phyloP scores from a whole-genome alignment of 208 protist genomes.

The Trypanosoma lewisi region DNA sequence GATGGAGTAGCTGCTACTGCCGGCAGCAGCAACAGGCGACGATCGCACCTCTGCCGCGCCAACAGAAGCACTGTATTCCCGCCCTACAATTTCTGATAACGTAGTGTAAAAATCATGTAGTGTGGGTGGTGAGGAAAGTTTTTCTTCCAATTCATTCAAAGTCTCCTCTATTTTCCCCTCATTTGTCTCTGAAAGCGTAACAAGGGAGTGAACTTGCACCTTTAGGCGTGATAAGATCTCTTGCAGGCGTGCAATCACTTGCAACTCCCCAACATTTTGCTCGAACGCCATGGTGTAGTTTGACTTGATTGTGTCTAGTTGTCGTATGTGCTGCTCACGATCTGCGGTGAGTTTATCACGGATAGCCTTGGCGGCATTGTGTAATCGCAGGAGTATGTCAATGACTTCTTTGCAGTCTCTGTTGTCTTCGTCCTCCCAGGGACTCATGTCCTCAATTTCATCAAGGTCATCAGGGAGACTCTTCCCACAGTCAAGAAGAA shows the following conservation, averaged over 20 bases:
- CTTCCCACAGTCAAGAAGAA: constrained; percentile 40
- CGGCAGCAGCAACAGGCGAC: not conserved
- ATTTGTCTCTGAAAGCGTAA: constrained; percentile 41
- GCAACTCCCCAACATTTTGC: constrained; percentile 67
- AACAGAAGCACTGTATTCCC: not conserved
- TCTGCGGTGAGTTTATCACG: constrained; percentile 29
- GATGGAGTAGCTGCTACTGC: no score
- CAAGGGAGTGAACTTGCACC: constrained; percentile 61
- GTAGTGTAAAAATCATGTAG: constrained; percentile 11
- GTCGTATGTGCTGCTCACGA: constrained; percentile 26
- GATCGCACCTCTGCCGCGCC: not conserved
- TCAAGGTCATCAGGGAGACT: constrained; percentile 28
- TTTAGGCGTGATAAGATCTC: constrained; percentile 63
- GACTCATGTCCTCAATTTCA: constrained; percentile 15
- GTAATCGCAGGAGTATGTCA: constrained; percentile 29
- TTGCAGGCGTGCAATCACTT: constrained; percentile 51
- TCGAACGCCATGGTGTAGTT: constrained; percentile 31
- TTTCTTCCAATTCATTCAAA: constrained; percentile 23
- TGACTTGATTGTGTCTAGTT: constrained; percentile 19
- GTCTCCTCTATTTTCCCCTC: constrained; percentile 47
- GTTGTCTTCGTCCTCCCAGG: constrained; percentile 20
- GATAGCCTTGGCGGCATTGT: constrained; percentile 25
- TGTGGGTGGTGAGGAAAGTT: not conserved
- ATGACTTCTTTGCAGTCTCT: constrained; percentile 28
- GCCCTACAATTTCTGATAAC: not conserved